Conservation (phyloP, 2,329 filamentous ascomycete genomes). For the Amauroascus verrucosus region DNA sequence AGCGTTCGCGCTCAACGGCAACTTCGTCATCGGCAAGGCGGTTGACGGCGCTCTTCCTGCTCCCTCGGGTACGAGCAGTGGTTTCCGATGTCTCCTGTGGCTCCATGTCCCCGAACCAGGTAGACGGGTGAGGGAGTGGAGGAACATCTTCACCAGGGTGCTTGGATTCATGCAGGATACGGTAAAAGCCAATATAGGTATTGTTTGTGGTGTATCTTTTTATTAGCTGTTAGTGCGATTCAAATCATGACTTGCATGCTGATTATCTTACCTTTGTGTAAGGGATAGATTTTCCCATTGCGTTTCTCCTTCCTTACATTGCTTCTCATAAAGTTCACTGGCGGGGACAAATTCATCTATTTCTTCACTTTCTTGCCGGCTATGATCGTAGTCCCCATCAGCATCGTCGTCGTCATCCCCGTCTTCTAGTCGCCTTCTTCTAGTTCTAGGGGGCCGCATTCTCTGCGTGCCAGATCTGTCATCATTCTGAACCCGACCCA, state of each 20-base stretch:
- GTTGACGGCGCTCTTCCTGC: slow-evolving; percentile 8
- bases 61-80: slow-evolving; percentile 16
- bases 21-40: slow-evolving; percentile 32
- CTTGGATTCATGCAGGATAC: slow-evolving; percentile 51
- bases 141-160: slow-evolving; percentile 44
- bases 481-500: slow-evolving; percentile 31
- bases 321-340: slow-evolving; percentile 28
- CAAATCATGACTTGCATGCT: not conserved
- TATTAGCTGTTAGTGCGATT: not conserved
- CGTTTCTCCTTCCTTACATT: slow-evolving; percentile 25
- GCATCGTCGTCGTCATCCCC: slow-evolving; percentile 15
- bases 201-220: slow-evolving; percentile 48
- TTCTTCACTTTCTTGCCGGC: slow-evolving; percentile 36
- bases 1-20: slow-evolving; percentile 37
- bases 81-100: slow-evolving; percentile 16
- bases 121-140: slow-evolving; percentile 45
- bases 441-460: slow-evolving; percentile 21
- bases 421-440: slow-evolving; percentile 28
- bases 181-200: slow-evolving; percentile 52
- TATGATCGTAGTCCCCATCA: slow-evolving; percentile 30
- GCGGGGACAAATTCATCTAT: slow-evolving; percentile 34
- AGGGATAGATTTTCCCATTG: slow-evolving; percentile 33
- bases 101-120: slow-evolving; percentile 48
- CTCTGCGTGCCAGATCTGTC: slow-evolving; percentile 22
- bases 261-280: slow-evolving; percentile 30